phyloP scores from a whole-genome alignment of 176 grass and related monocot genomes.

The Avena eriantha region DNA sequence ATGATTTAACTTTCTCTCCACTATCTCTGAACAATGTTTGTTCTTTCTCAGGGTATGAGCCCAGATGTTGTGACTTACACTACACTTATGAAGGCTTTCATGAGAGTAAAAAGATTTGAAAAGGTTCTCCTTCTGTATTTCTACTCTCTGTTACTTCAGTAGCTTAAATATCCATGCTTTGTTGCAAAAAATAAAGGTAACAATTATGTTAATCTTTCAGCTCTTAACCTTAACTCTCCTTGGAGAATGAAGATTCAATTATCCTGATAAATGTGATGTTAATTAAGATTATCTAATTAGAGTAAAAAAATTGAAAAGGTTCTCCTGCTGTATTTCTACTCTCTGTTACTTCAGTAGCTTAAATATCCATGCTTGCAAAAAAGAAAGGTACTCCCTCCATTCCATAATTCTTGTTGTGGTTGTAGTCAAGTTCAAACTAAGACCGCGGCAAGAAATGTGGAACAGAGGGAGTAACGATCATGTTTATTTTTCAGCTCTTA shows the following conservation, averaged over 20 bases:
- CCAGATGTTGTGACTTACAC: slow-evolving; percentile 94
- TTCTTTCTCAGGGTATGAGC: slow-evolving; percentile 70
- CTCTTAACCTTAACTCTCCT: slow-evolving; percentile 12
- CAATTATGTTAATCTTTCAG: neutral
- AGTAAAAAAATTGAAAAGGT: slow-evolving; percentile 81
- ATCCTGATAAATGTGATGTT: neutral
- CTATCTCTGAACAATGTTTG: neutral
- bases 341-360: slow-evolving; percentile 13
- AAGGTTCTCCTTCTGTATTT: slow-evolving; percentile 45
- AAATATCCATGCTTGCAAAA: neutral
- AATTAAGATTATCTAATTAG: slow-evolving; percentile 28
- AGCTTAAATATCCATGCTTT: neutral
- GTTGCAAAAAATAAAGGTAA: slow-evolving; percentile 3
- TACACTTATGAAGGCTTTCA: slow-evolving; percentile 97
- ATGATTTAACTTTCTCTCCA: slow-evolving; percentile 32
- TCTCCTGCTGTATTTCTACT: slow-evolving; percentile 8
- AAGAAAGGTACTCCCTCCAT: too few relatives aligned
- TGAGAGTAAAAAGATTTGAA: slow-evolving; percentile 82
- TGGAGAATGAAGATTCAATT: neutral
- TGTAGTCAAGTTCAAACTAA: too few relatives aligned
- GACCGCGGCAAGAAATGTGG: too few relatives aligned
- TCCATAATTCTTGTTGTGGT: too few relatives aligned
- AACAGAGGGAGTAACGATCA: neutral
- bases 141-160: slow-evolving; percentile 4
- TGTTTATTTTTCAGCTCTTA: neutral